A percentile compares a stretch with the other conserved stretches of the same genome.
Conservation (phyloP, 2,329 filamentous ascomycete genomes). For the Stylonectria norvegica region DNA sequence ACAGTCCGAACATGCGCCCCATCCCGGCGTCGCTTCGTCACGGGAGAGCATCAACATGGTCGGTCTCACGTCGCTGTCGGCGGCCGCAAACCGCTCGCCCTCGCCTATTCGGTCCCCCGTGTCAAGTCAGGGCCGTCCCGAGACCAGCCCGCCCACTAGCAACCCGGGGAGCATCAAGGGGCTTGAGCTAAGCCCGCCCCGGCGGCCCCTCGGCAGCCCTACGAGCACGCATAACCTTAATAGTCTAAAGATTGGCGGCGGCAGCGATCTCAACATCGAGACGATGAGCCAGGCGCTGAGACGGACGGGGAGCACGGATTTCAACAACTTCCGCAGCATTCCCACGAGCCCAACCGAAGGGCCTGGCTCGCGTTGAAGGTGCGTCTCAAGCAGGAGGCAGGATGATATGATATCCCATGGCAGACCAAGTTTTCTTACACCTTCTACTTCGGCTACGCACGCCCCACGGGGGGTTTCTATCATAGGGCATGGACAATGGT, state of each 20-base stretch:
- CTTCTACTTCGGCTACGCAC: slow-evolving; percentile 20
- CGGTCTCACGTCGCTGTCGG: slow-evolving; percentile 60
- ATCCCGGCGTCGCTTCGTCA: slow-evolving; percentile 47
- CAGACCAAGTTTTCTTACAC: slow-evolving; percentile 11
- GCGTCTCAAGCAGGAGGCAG: not conserved
- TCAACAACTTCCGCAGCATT: slow-evolving; percentile 55
- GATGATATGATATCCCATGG: not conserved
- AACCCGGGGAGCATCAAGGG: slow-evolving; percentile 72
- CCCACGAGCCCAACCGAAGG: slow-evolving; percentile 56
- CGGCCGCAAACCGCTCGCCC: slow-evolving; percentile 61
- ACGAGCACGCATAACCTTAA: slow-evolving; percentile 49
- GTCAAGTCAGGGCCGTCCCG: slow-evolving; percentile 64
- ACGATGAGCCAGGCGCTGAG: slow-evolving; percentile 89
- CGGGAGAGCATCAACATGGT: slow-evolving; percentile 69
- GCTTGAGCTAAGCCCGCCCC: slow-evolving; percentile 64
- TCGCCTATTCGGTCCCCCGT: slow-evolving; percentile 78
- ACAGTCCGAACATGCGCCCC: slow-evolving; percentile 72
- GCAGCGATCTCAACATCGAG: slow-evolving; percentile 77
- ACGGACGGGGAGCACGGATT: slow-evolving; percentile 79
- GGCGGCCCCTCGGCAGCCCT: slow-evolving; percentile 62
- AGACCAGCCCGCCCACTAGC: slow-evolving; percentile 72
- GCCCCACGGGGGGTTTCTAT: slow-evolving; percentile 15
- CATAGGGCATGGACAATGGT: slow-evolving; percentile 19
- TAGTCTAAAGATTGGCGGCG: slow-evolving; percentile 31
- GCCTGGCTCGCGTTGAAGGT: slow-evolving; percentile 28